Evolutionary conservation across 2,329 filamentous ascomycete species (phyloP).

Genomic region (Immersiporthe knoxdaviesiana): DNA sequence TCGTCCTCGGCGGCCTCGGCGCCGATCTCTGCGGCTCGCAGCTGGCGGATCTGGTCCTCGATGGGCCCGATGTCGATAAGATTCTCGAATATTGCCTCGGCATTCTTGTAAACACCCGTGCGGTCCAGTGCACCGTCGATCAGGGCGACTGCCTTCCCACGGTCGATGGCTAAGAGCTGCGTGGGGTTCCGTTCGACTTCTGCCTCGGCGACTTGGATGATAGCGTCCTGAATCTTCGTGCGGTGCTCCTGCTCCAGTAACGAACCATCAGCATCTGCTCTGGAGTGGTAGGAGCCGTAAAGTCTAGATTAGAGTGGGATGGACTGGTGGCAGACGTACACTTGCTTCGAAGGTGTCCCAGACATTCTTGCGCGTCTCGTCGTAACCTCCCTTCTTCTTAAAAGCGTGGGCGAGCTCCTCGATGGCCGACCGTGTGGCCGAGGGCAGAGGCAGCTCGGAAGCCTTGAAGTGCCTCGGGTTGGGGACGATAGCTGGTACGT

Average conservation of each 20-base stretch:
- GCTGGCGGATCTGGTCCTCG: constrained; percentile 69
- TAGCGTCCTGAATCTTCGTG: constrained; percentile 64
- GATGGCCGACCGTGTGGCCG: constrained; percentile 72
- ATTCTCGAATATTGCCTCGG: constrained; percentile 67
- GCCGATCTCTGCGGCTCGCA: constrained; percentile 70
- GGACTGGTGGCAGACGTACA: constrained; percentile 49
- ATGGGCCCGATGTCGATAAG: constrained; percentile 71
- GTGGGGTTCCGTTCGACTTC: constrained; percentile 77
- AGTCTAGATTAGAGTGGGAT: background rate
- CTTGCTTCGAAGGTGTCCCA: constrained; percentile 75
- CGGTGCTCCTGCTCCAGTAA: constrained; percentile 65
- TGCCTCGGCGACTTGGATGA: constrained; percentile 70
- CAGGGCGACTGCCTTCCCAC: constrained; percentile 72
- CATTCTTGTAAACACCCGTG: constrained; percentile 74
- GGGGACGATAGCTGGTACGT: constrained; percentile 46
- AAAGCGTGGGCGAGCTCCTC: constrained; percentile 78
- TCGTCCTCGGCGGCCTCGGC: constrained; percentile 70
- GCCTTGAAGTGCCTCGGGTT: constrained; percentile 65
- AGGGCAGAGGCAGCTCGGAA: constrained; percentile 74
- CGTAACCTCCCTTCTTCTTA: constrained; percentile 86
- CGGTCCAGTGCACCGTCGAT: constrained; percentile 80
- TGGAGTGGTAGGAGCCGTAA: background rate
- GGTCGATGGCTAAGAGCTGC: constrained; percentile 72
- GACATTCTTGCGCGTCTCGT: constrained; percentile 74
- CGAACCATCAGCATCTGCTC: background rate